Evolutionary conservation across 2,329 filamentous ascomycete species (phyloP).

Genomic region (Neospermospora avenae): DNA sequence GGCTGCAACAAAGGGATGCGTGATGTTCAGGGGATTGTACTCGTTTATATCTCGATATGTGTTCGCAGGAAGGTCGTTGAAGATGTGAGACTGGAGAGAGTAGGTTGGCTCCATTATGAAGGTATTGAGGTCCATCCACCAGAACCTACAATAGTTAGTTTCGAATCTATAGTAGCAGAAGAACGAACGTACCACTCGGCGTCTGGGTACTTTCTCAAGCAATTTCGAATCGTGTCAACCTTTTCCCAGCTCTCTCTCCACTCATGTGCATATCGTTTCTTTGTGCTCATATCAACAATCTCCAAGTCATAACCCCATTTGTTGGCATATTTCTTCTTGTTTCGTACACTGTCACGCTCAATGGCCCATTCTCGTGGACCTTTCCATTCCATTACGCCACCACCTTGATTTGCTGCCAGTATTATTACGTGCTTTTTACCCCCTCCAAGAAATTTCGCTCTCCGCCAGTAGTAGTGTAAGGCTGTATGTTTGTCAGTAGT

Average conservation of each 20-base stretch:
- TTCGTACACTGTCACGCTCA: constrained; percentile 90
- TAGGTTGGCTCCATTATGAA: constrained; percentile 96
- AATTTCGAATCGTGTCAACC: constrained; percentile 86
- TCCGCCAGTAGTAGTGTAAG: constrained; percentile 59
- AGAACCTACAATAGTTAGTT: constrained; percentile 70
- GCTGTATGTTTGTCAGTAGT: constrained; percentile 29
- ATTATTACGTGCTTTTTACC: constrained; percentile 93
- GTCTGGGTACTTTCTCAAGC: constrained; percentile 88
- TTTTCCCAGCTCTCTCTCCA: constrained; percentile 99
- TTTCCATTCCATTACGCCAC: constrained; percentile 99
- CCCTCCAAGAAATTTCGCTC: constrained; percentile 70
- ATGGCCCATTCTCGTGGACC: constrained; percentile 97
- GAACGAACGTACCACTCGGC: constrained; percentile 76
- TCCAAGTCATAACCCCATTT: constrained; percentile 95
- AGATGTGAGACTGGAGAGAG: constrained; percentile 87
- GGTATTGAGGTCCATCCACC: constrained; percentile 98
- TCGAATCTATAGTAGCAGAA: background rate
- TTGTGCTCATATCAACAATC: constrained; percentile 97
- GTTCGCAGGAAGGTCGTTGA: constrained; percentile 69
- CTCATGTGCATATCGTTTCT: constrained; percentile 97
- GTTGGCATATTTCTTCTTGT: constrained; percentile 85
- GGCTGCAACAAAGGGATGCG: constrained; percentile 70
- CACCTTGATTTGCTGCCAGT: constrained; percentile 87
- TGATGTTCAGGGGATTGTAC: constrained; percentile 93
- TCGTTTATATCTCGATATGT: constrained; percentile 94